Percentiles rank a stretch among this genome's conserved stretches.
These are phyloP conservation scores for Penicillium canariense DNA, from an alignment of 495 filamentous ascomycete genomes.

Conservation along the genomic window DNA sequence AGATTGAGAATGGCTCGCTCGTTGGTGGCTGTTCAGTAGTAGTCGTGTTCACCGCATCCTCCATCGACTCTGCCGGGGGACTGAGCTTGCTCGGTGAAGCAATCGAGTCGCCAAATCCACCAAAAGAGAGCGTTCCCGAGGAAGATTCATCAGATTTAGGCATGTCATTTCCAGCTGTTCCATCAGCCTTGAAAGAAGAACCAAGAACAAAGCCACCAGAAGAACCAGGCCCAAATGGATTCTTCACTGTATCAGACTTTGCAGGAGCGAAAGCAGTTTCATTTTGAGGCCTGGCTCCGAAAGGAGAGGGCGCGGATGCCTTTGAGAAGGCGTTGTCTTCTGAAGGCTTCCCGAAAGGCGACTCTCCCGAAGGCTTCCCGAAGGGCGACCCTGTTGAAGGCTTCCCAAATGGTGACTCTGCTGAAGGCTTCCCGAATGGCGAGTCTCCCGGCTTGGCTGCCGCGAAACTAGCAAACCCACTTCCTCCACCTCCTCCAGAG, in stretches of 20 bases:
- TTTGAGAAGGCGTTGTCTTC: constrained; percentile 10
- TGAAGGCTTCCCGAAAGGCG: background rate
- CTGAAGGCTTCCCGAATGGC: constrained; percentile 26
- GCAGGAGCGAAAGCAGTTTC: constrained; percentile 38
- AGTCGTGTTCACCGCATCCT: constrained; percentile 36
- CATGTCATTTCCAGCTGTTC: constrained; percentile 57
- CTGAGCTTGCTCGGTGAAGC: constrained; percentile 23
- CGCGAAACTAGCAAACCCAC: constrained; percentile 37
- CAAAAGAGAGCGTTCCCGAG: constrained; percentile 35
- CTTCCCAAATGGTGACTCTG: constrained; percentile 15
- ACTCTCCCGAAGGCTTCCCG: background rate
- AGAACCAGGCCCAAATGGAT: constrained; percentile 49
- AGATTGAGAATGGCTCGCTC: constrained; percentile 19
- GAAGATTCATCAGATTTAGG: constrained; percentile 48
- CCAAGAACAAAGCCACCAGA: constrained; percentile 64
- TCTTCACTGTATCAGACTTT: constrained; percentile 34
- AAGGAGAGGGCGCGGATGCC: constrained; percentile 8
- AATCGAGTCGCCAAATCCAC: constrained; percentile 30
- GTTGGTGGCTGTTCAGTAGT: constrained; percentile 20
- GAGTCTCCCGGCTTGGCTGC: constrained; percentile 29
- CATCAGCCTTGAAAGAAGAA: constrained; percentile 79
- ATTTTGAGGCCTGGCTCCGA: constrained; percentile 26
- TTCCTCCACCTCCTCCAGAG: constrained; percentile 14
- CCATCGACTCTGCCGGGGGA: constrained; percentile 36
- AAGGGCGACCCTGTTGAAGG: constrained; percentile 3